These are phyloP conservation scores for Candida frijolesensis DNA, from an alignment of 1,139 yeast species.

Conservation along the genomic window DNA sequence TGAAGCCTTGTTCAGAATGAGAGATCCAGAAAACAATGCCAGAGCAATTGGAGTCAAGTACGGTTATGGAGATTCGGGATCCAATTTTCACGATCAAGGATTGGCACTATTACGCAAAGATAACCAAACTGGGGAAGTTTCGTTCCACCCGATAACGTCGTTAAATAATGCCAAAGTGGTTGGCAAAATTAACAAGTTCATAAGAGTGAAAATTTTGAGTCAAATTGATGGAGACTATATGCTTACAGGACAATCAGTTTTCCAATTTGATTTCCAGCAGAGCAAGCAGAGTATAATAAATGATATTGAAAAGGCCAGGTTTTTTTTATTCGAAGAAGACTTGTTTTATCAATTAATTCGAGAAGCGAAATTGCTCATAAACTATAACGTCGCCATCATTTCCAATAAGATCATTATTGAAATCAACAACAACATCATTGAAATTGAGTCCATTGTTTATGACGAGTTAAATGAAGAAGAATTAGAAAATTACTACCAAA, in stretches of 20 bases:
- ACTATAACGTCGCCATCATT: constrained; percentile 70
- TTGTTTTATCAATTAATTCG: constrained; percentile 67
- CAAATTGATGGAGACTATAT: constrained; percentile 55
- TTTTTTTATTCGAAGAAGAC: constrained; percentile 84
- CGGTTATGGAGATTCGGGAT: constrained; percentile 92
- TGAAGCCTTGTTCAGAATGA: constrained; percentile 73
- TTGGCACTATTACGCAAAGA: constrained; percentile 61
- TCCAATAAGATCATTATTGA: constrained; percentile 70
- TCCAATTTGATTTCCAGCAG: constrained; percentile 23
- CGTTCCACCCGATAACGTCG: constrained; percentile 33
- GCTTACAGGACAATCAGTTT: constrained; percentile 50
- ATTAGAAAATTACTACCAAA: constrained; percentile 30
- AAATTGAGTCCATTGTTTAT: constrained; percentile 62
- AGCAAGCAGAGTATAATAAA: constrained; percentile 45
- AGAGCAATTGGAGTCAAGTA: constrained; percentile 73
- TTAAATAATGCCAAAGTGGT: constrained; percentile 21
- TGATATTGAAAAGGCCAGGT: constrained; percentile 63
- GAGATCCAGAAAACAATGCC: constrained; percentile 52
- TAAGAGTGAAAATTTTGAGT: constrained; percentile 56
- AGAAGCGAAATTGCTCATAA: constrained; percentile 74
- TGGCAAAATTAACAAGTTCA: constrained; percentile 39
- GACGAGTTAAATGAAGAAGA: constrained; percentile 51
- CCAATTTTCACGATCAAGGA: constrained; percentile 73
- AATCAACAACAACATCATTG: constrained; percentile 65
- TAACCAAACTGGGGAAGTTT: constrained; percentile 33